Base-by-base conservation (phyloP, 2,329 filamentous ascomycete species). In the Helminthosporium solani region DNA sequence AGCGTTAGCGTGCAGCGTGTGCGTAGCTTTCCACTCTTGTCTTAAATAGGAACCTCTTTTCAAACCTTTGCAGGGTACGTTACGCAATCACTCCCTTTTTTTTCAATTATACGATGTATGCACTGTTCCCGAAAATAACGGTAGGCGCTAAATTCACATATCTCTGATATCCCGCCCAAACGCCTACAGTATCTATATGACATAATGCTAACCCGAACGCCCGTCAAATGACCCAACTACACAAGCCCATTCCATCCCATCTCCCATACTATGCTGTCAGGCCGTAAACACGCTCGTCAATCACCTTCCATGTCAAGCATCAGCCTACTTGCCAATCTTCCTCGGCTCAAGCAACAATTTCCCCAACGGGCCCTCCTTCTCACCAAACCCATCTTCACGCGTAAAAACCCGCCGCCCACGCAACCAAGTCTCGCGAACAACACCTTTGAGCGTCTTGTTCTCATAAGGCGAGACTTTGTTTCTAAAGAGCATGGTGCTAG, bases 391-490 rank as follows among this genome's bases (percentile, higher is more conserved):
- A 0, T 75, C 80, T n/a, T 81, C 83, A 25, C 87, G 76, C 52
- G 81, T 79, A 68, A 87, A 95, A n/a, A 96, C 79, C 66, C 80
- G 84, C 53, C 74, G 75, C 0, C 91, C 91, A 6, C 90, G 78
- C 51, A 96, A 64, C 87, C 89, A 96, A 7, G 91, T 96, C 78
- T 95, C 88, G 47, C 74, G 77, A 9, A 96, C 90, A 48, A 90
- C 81, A 1, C 91, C 91, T 37, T 78, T 80, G 60, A 96, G 85
- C 25, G 75, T 78, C 70, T 86, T 87, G 16, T 88, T 88, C 68
- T 96, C 87, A 78, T 95, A 96, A 0, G 91, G 90, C 46, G 86
- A 90, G 75, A 90, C 91, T 64, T 90, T 89, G 71, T 96, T 96
- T 71, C 90, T 85, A 81, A 95, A 99, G 56, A 94, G 80, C 90